phyloP scores from a whole-genome alignment of 768 basidiomycete species.

The Myochromella boudieri region DNA sequence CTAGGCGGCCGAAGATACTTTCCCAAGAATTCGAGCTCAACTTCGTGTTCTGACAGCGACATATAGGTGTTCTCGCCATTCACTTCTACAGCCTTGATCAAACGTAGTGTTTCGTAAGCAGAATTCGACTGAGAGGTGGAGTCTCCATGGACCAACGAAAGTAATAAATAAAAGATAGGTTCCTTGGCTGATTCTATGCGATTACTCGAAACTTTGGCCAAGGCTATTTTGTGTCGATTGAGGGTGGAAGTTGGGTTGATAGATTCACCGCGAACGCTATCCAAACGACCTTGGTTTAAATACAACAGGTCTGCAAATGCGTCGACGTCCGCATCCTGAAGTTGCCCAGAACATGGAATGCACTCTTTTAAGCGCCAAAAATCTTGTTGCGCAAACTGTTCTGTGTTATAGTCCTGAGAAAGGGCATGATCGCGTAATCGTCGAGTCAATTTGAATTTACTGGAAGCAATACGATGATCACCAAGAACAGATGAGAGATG shows the following conservation, averaged over 20 bases:
- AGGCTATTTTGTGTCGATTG: constrained; percentile 32
- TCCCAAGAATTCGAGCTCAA: constrained; percentile 50
- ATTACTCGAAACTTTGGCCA: constrained; percentile 27
- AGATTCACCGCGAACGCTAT: constrained; percentile 57
- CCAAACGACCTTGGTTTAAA: constrained; percentile 56
- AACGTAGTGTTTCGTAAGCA: constrained; percentile 68
- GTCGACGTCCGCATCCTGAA: constrained; percentile 68
- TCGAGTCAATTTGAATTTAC: constrained; percentile 77
- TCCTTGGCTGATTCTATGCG: constrained; percentile 28
- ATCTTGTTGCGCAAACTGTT: constrained; percentile 53
- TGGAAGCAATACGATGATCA: constrained; percentile 61
- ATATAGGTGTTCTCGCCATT: constrained; percentile 25
- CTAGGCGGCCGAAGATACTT: constrained; percentile 39
- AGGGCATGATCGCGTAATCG: constrained; percentile 53
- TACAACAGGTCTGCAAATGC: constrained; percentile 71
- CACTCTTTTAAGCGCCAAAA: constrained; percentile 87
- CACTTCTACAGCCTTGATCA: constrained; percentile 44
- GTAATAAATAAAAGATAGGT: constrained; percentile 51
- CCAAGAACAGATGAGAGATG: constrained; percentile 55
- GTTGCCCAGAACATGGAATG: constrained; percentile 52
- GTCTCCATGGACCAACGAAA: constrained; percentile 57
- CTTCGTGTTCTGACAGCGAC: constrained; percentile 40
- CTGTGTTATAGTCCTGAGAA: constrained; percentile 34
- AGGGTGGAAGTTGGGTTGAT: constrained; percentile 41
- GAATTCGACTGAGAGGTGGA: constrained; percentile 47